These are phyloP conservation scores for Ailanthus altissimus DNA, from an alignment of 345 rosid species.

Conservation along the genomic window DNA sequence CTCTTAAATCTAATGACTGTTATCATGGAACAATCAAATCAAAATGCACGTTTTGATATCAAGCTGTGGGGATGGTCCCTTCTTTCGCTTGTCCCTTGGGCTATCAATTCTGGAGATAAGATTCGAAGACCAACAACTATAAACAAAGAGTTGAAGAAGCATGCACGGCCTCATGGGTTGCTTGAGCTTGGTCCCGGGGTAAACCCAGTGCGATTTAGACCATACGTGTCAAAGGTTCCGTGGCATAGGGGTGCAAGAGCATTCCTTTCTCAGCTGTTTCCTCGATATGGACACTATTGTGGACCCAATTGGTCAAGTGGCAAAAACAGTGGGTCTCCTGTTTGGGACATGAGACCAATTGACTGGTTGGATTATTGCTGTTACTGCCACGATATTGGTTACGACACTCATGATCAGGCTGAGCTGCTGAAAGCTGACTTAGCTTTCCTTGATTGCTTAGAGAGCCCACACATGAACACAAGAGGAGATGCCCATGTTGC, in stretches of 20 bases:
- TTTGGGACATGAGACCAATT: constrained; percentile 94
- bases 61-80: constrained; percentile 65
- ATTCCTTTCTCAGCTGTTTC: constrained; percentile 85
- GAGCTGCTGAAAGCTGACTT: constrained; percentile 82
- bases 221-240: constrained; percentile 89
- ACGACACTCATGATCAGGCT: constrained; percentile 88
- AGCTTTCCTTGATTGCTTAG: constrained; percentile 89
- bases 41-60: constrained; percentile 40
- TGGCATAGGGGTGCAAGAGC: constrained; percentile 96
- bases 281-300: constrained; percentile 93
- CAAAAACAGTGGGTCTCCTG: constrained; percentile 69
- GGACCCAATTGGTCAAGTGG: constrained; percentile 99
- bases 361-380: constrained; percentile 98
- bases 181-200: constrained; percentile 25
- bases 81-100: constrained; percentile 59
- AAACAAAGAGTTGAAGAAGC: constrained; percentile 61
- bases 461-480: constrained; percentile 57
- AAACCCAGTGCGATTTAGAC: constrained; percentile 67
- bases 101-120: constrained; percentile 31
- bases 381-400: constrained; percentile 97
- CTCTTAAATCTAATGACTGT: constrained; percentile 33
- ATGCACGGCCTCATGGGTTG: constrained; percentile 33
- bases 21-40: constrained; percentile 39
- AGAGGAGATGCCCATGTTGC: constrained; percentile 70
- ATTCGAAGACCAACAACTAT: constrained; percentile 53